phyloP scores from a whole-genome alignment of 176 grass and related monocot genomes.

The Areca catechu region DNA sequence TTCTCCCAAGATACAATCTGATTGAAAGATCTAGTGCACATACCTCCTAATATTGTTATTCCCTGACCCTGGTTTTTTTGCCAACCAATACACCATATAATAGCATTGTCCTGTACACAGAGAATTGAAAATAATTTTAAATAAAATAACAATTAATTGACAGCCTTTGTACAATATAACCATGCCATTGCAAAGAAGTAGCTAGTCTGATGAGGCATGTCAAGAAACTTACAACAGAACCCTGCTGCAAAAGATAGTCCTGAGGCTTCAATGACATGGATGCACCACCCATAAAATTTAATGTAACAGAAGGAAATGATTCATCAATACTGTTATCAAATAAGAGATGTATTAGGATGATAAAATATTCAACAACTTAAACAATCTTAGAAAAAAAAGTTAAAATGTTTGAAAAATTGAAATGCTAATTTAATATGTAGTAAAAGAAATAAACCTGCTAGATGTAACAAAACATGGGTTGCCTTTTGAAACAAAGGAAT shows the following conservation, averaged over 20 bases:
- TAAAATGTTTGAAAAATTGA: too few species aligned
- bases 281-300: conserved; percentile 80
- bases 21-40: background rate
- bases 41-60: conserved; percentile 94
- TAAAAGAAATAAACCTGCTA: conserved; percentile 54
- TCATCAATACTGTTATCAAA: conserved; percentile 52
- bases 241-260: conserved; percentile 89
- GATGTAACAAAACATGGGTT: conserved; percentile 80
- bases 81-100: conserved; percentile 97
- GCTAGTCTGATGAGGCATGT: background rate
- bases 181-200: too few species aligned
- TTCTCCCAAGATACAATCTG: too few species aligned
- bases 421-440: too few species aligned
- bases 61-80: conserved; percentile 76
- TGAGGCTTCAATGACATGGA: conserved; percentile 81
- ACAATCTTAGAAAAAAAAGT: too few species aligned
- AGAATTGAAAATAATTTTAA: too few species aligned
- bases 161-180: too few species aligned
- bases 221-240: conserved; percentile 42
- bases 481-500: conserved; percentile 49
- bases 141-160: too few species aligned
- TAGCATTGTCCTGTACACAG: conserved; percentile 50
- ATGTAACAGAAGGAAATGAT: conserved; percentile 70
- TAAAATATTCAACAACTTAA: too few species aligned
- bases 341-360: too few species aligned